Conservation (phyloP, 2,329 filamentous ascomycete genomes). For the Aspergillus ibericus region DNA sequence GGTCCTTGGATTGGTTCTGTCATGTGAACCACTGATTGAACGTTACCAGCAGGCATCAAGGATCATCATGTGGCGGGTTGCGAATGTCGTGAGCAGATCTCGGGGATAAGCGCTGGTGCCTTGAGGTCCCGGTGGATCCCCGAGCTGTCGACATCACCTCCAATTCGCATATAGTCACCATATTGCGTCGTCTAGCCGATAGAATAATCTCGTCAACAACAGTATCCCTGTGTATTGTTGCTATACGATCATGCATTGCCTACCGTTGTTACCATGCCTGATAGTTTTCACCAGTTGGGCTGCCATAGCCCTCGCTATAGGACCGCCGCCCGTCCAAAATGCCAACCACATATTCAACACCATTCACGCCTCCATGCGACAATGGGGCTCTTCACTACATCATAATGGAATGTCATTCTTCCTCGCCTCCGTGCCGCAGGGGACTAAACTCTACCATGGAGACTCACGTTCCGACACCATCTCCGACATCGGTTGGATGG, state of each 20-base stretch:
- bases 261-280: background rate
- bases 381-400: background rate
- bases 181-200: too few species aligned
- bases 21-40: background rate
- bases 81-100: background rate
- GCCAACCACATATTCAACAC: constrained; percentile 3
- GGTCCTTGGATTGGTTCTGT: background rate
- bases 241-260: background rate
- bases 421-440: background rate
- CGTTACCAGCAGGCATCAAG: background rate
- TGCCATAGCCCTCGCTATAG: background rate
- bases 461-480: background rate
- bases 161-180: background rate
- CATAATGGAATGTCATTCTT: background rate
- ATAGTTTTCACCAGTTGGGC: too few species aligned
- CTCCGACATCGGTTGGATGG: background rate
- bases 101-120: background rate
- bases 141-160: background rate
- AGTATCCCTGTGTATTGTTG: too few species aligned
- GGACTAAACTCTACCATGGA: background rate
- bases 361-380: constrained; percentile 1
- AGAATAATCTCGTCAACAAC: too few species aligned
- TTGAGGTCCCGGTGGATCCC: background rate
- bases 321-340: background rate
- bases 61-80: background rate